phyloP scores from a whole-genome alignment of 2,329 filamentous ascomycete genomes.

The Fusarium lateritium region DNA sequence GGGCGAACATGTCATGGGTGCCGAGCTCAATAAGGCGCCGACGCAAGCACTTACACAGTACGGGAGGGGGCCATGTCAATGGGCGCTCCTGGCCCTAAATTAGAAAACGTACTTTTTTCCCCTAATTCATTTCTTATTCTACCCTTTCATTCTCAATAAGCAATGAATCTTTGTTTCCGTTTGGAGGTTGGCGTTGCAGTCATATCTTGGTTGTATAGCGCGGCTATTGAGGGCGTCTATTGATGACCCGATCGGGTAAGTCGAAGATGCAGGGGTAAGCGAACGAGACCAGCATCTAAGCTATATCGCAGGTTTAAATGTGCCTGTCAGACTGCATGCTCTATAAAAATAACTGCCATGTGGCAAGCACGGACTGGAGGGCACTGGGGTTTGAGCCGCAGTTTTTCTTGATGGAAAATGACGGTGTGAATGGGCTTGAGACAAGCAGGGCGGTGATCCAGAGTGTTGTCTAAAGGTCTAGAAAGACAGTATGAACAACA shows the following conservation, averaged over 20 bases:
- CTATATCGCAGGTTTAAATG: background rate
- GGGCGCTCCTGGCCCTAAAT: conserved; percentile 32
- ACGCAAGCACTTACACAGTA: conserved; percentile 18
- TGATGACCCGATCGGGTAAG: conserved; percentile 53
- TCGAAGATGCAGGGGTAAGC: conserved; percentile 14
- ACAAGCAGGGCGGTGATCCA: conserved; percentile 4
- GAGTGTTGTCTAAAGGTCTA: conserved; percentile 5
- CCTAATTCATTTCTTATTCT: background rate
- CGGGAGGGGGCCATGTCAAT: conserved; percentile 18
- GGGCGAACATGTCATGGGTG: background rate
- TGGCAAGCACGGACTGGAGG: background rate
- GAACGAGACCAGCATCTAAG: conserved; percentile 13
- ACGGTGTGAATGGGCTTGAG: background rate
- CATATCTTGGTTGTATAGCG: conserved; percentile 29
- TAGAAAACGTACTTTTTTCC: conserved; percentile 7
- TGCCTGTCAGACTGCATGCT: conserved; percentile 1
- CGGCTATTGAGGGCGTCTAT: conserved; percentile 55
- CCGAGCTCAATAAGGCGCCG: conserved; percentile 25
- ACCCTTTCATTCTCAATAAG: conserved; percentile 6
- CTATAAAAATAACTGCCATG: conserved; percentile 12
- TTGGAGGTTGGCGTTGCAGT: conserved; percentile 24
- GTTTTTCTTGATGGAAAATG: conserved; percentile 5
- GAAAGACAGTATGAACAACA: background rate
- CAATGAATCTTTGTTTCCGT: conserved; percentile 23
- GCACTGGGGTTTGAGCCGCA: conserved; percentile 17